Conservation (phyloP, 2,329 filamentous ascomycete genomes). For the Dactylellina drechsleri region DNA sequence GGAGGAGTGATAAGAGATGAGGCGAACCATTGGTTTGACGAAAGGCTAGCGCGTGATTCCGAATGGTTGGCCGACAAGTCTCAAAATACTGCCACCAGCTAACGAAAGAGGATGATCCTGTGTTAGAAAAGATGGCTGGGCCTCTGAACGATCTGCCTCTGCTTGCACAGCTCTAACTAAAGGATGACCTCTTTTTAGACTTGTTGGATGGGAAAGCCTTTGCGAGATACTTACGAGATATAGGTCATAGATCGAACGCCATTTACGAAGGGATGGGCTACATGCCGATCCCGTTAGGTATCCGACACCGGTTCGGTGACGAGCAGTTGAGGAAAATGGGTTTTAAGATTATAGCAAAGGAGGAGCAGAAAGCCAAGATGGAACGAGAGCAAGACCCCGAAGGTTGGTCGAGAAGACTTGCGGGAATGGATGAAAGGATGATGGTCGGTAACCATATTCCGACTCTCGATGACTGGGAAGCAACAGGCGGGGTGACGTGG, state of each 20-base stretch:
- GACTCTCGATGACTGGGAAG: slow-evolving; percentile 14
- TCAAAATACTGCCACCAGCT: not conserved
- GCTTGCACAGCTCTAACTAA: not conserved
- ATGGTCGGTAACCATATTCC: slow-evolving; percentile 11
- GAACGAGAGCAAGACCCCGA: slow-evolving; percentile 1
- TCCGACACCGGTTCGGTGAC: slow-evolving; percentile 3
- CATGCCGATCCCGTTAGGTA: slow-evolving; percentile 20
- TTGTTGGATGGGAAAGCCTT: not conserved
- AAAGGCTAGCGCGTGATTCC: not conserved
- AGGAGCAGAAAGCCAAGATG: slow-evolving; percentile 8
- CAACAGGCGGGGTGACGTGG: slow-evolving; percentile 9
- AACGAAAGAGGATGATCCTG: not conserved
- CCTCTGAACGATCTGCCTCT: not conserved
- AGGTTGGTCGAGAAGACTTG: slow-evolving; percentile 5
- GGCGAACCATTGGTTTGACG: no score
- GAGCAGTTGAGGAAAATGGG: not conserved
- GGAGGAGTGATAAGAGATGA: not conserved
- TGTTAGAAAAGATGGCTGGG: not conserved
- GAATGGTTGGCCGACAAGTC: not conserved
- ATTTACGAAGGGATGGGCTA: slow-evolving; percentile 9
- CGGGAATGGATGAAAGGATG: slow-evolving; percentile 12
- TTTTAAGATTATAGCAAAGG: not conserved
- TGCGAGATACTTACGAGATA: not conserved
- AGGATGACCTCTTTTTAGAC: slow-evolving; percentile 7
- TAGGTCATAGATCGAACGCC: not conserved